Evolutionary conservation across 192 early-diverging fungal species (phyloP).

Genomic region (Linderina pennispora): DNA sequence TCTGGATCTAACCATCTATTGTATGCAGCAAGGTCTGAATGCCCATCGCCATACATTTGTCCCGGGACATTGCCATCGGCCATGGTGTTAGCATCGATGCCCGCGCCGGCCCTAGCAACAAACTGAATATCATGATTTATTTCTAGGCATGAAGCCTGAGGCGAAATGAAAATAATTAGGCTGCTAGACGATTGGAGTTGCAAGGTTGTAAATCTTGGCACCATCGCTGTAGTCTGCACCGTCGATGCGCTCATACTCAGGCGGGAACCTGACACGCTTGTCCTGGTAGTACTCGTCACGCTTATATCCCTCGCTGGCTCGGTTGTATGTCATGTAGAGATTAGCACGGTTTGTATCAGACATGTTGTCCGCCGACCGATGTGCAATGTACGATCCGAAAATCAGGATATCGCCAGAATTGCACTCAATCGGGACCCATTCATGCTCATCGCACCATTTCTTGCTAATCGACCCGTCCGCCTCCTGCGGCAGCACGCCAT

Average conservation of each 20-base stretch:
- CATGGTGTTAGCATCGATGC: no score
- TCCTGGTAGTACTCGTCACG: slow-evolving; percentile 39
- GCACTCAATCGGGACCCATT: slow-evolving; percentile 35
- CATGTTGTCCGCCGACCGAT: slow-evolving; percentile 33
- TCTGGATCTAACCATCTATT: no score
- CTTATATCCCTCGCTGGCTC: slow-evolving; percentile 23
- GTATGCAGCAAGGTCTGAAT: no score
- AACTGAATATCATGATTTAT: no score
- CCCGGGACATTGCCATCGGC: no score
- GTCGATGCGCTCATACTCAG: slow-evolving; percentile 34
- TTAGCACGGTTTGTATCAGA: slow-evolving; percentile 21
- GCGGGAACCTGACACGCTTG: slow-evolving; percentile 37
- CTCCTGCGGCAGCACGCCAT: slow-evolving; percentile 24
- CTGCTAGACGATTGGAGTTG: slow-evolving; percentile 27
- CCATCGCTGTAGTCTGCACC: slow-evolving; percentile 40
- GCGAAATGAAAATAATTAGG: no score
- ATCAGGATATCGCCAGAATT: slow-evolving; percentile 32
- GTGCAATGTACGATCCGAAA: slow-evolving; percentile 41
- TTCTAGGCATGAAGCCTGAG: no score
- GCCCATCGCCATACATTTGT: no score
- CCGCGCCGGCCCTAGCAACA: no score
- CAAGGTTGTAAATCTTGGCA: slow-evolving; percentile 41
- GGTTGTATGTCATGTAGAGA: slow-evolving; percentile 42
- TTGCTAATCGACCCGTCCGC: slow-evolving; percentile 20
- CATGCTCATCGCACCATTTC: slow-evolving; percentile 20